Base-by-base conservation (phyloP, 768 basidiomycete species). In the Mrakia frigida region DNA sequence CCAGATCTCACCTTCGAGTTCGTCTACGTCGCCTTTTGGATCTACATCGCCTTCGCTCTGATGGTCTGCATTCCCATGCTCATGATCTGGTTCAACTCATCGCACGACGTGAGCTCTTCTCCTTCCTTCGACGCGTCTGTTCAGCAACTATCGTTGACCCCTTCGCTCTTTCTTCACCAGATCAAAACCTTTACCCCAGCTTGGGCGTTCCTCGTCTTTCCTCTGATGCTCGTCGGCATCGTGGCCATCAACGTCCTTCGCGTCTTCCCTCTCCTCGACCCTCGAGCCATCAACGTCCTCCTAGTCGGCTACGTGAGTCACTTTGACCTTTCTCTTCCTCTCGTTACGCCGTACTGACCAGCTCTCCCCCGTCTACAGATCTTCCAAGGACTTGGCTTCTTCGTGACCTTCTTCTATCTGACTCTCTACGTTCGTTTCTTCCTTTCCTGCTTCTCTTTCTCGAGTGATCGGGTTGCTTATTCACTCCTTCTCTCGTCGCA, bases 121-220 rank as follows among this genome's bases (percentile, higher is more conserved):
- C 6, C 5, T 6, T n/a, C n/a, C n/a, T n/a, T n/a, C n/a, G n/a
- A n/a, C n/a, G n/a, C n/a, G n/a, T n/a, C n/a, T n/a, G n/a, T n/a
- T n/a, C n/a, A 41, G 11, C 39, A 11, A 41, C 39, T 6, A 6
- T 46, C 13, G 43, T 14, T 46, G 7, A 46, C 13, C 11, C 39
- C 14, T 46, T 46, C 43, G 6, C 43, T 9, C 43, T 14, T 46
- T 14, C 6, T 14, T 46, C 43, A 9, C 43, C 43, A 46, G 43
- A 35, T 72, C 52, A 41, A 14, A 50, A 72, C 52, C 13, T 72
- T 72, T 35, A 72, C 70, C 2, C 70, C 70, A 23, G 70, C 70
- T 18, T 72, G 70, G 70, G 70, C 70, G 4, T 72, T 72, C 70
- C 56, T 72, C 52, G 28, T 72, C 6, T 72, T 72, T 35, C 70